Conservation (phyloP, 106 monocot species). For the Acorus calamus region DNA sequence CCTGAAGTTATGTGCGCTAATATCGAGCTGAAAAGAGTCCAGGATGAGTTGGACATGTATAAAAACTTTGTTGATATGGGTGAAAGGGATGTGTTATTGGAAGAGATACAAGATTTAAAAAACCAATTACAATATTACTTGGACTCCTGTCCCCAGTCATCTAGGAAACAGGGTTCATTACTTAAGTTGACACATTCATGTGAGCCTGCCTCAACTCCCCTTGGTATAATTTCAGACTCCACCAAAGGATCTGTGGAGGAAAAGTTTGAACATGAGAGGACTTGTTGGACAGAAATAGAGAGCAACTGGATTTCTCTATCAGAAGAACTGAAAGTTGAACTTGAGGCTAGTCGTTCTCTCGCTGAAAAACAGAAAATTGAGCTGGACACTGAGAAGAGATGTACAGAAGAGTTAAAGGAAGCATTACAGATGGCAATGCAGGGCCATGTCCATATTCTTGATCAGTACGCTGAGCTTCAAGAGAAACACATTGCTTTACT, state of each 20-base stretch:
- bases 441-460: constrained; percentile 78
- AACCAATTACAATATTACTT: constrained; percentile 69
- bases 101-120: constrained; percentile 88
- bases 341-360: constrained; percentile 50
- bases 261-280: constrained; percentile 42
- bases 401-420: constrained; percentile 82
- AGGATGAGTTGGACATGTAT: constrained; percentile 67
- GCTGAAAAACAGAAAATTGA: constrained; percentile 53
- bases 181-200: constrained; percentile 33
- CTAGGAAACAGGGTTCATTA: constrained; percentile 20
- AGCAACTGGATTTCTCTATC: constrained; percentile 73
- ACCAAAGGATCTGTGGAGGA: constrained; percentile 25
- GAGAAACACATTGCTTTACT: constrained; percentile 83
- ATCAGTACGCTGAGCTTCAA: constrained; percentile 91
- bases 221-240: constrained; percentile 18
- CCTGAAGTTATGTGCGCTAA: constrained; percentile 64
- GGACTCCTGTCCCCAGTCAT: constrained; percentile 30
- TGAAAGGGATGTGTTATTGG: constrained; percentile 79
- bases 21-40: constrained; percentile 72
- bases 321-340: constrained; percentile 73
- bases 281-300: constrained; percentile 59
- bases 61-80: constrained; percentile 72
- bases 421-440: constrained; percentile 84
- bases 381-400: constrained; percentile 81
- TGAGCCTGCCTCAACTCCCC: constrained; percentile 14